These are phyloP conservation scores for Cordia subcordata DNA, from an alignment of 257 asterid genomes.

Conservation along the genomic window DNA sequence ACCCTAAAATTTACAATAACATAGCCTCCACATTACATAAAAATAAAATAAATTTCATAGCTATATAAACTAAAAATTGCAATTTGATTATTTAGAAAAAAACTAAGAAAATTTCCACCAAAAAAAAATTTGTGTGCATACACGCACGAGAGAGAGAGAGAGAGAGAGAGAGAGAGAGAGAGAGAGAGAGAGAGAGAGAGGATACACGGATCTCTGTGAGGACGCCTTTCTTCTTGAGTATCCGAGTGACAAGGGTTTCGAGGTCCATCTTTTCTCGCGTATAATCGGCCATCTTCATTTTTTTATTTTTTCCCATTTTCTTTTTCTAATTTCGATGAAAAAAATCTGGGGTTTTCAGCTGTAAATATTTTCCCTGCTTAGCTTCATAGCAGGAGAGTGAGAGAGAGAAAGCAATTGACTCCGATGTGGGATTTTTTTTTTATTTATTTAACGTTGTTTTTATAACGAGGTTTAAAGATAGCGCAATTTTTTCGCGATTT, in stretches of 20 bases:
- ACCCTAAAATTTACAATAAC: neutral
- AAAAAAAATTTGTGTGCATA: no score
- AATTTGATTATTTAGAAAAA: neutral
- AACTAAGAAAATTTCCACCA: neutral
- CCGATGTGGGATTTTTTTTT: no score
- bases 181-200: neutral
- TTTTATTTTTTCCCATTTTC: neutral
- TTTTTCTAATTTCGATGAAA: no score
- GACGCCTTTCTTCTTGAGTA: constrained; percentile 97
- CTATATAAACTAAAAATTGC: neutral
- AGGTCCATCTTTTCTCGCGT: constrained; percentile 99
- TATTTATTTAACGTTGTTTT: no score
- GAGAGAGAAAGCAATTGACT: no score
- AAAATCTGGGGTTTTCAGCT: no score
- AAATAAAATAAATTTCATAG: neutral
- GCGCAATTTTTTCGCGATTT: no score
- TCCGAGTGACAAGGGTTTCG: constrained; percentile 93
- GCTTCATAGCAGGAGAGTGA: no score
- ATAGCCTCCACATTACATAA: neutral
- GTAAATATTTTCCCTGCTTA: no score
- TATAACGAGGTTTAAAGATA: no score
- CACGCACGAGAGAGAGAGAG: no score
- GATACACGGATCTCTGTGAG: constrained; percentile 99
- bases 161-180: no score
- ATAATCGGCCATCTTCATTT: constrained; percentile 78